These are phyloP conservation scores for Neonectria magnoliae DNA, from an alignment of 2,329 filamentous ascomycete species.

Conservation along the genomic window DNA sequence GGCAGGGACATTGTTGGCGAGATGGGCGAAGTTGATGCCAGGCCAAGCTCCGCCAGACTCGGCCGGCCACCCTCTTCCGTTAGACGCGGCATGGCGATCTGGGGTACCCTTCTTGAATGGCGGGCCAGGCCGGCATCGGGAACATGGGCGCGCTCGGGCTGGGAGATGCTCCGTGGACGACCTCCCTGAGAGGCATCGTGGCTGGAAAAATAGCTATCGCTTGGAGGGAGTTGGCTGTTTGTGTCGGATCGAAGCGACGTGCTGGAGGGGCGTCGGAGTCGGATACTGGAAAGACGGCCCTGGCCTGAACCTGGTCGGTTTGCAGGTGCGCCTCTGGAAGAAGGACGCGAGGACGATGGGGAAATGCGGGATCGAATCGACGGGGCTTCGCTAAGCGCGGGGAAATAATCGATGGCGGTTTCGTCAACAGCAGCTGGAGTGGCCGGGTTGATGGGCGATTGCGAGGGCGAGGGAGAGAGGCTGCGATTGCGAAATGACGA, in stretches of 20 bases:
- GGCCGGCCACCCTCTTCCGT: slow-evolving; percentile 52
- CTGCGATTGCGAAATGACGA: slow-evolving; percentile 29
- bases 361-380: slow-evolving; percentile 39
- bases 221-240: slow-evolving; percentile 8
- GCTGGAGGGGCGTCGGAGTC: slow-evolving; percentile 39
- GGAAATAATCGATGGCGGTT: slow-evolving; percentile 38
- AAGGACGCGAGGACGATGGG: slow-evolving; percentile 22
- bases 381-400: slow-evolving; percentile 32
- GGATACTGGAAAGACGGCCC: slow-evolving; percentile 40
- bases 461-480: slow-evolving; percentile 24
- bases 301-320: slow-evolving; percentile 26
- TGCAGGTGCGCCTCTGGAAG: slow-evolving; percentile 12
- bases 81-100: slow-evolving; percentile 50
- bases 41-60: slow-evolving; percentile 48
- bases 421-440: slow-evolving; percentile 35
- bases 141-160: slow-evolving; percentile 43
- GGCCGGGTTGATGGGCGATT: slow-evolving; percentile 11
- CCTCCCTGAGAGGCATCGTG: slow-evolving; percentile 30
- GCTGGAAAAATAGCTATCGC: slow-evolving; percentile 12
- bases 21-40: slow-evolving; percentile 29
- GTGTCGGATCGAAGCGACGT: slow-evolving; percentile 30
- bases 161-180: slow-evolving; percentile 50
- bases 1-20: slow-evolving; percentile 45
- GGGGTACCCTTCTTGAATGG: slow-evolving; percentile 46
- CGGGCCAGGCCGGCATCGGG: slow-evolving; percentile 38